Percentiles rank a stretch among this genome's conserved stretches.
These are phyloP conservation scores for Phialophora tarda DNA, from an alignment of 2,329 filamentous ascomycete species.

Conservation along the genomic window DNA sequence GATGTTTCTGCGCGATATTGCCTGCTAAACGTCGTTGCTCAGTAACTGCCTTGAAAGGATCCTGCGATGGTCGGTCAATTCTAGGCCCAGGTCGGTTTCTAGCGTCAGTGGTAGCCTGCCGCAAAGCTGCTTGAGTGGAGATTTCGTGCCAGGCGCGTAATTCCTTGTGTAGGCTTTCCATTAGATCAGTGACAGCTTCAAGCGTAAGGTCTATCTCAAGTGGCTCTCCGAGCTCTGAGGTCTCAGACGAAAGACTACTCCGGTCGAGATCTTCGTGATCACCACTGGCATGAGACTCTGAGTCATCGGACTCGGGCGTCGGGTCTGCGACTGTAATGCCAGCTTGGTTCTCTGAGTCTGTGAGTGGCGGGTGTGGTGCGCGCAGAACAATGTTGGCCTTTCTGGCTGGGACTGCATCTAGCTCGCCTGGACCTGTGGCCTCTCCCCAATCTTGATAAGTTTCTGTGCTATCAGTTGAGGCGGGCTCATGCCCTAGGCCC, in stretches of 20 bases:
- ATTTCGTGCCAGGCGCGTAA: constrained; percentile 24
- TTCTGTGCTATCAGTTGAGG: background rate
- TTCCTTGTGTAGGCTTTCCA: constrained; percentile 16
- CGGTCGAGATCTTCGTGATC: constrained; percentile 1
- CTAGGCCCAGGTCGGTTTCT: constrained; percentile 11
- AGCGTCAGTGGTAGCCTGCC: constrained; percentile 23
- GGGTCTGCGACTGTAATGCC: background rate
- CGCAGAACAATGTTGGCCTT: background rate
- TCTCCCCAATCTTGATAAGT: background rate
- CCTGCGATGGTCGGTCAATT: constrained; percentile 12
- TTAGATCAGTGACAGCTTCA: constrained; percentile 15
- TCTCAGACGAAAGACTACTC: constrained; percentile 12
- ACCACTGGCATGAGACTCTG: background rate
- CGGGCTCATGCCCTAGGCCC: background rate
- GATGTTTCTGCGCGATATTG: background rate
- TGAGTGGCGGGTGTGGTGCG: background rate
- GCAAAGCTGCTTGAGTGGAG: constrained; percentile 23
- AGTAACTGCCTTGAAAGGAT: constrained; percentile 26
- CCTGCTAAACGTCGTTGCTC: constrained; percentile 12
- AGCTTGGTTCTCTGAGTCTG: background rate
- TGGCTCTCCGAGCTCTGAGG: background rate
- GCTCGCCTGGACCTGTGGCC: background rate
- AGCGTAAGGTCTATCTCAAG: constrained; percentile 14
- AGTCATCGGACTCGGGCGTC: background rate
- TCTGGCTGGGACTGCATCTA: background rate